Conservation (phyloP, 805 yeast genomes). For the Tetrapisispora iriomotensis region DNA sequence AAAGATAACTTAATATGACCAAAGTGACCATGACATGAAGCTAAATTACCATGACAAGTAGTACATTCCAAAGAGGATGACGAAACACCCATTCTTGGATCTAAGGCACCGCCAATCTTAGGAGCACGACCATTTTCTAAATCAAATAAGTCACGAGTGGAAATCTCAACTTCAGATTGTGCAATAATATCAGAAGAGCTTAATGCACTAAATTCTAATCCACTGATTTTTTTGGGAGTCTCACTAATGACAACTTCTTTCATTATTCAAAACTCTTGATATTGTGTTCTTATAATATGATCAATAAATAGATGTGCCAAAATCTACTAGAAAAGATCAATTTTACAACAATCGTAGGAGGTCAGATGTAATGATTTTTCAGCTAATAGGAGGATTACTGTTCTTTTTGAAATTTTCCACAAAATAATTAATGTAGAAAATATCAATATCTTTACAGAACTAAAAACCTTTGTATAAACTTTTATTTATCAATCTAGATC, state of each 20-base stretch:
- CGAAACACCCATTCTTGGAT: constrained; percentile 88
- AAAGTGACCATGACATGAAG: constrained; percentile 96
- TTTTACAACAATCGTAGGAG: background rate
- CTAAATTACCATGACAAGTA: constrained; percentile 86
- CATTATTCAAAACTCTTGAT: constrained; percentile 10
- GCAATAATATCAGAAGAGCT: constrained; percentile 84
- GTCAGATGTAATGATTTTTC: too few species aligned
- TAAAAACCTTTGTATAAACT: too few species aligned
- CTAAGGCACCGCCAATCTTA: constrained; percentile 78
- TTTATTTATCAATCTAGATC: too few species aligned
- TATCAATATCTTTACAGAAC: too few species aligned
- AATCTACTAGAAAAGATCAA: background rate
- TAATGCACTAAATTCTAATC: constrained; percentile 87
- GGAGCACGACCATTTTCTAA: constrained; percentile 83
- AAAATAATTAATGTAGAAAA: too few species aligned
- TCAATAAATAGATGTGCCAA: background rate
- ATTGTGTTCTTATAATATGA: background rate
- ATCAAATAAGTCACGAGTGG: constrained; percentile 85
- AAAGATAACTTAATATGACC: constrained; percentile 89
- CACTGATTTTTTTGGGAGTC: constrained; percentile 84
- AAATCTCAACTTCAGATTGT: constrained; percentile 89
- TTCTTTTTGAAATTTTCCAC: too few species aligned
- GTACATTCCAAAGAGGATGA: constrained; percentile 76
- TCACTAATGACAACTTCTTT: constrained; percentile 48
- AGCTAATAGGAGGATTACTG: too few species aligned